Conservation (phyloP, 1,284 basidiomycete species). For the Cryptococcus sp. region DNA sequence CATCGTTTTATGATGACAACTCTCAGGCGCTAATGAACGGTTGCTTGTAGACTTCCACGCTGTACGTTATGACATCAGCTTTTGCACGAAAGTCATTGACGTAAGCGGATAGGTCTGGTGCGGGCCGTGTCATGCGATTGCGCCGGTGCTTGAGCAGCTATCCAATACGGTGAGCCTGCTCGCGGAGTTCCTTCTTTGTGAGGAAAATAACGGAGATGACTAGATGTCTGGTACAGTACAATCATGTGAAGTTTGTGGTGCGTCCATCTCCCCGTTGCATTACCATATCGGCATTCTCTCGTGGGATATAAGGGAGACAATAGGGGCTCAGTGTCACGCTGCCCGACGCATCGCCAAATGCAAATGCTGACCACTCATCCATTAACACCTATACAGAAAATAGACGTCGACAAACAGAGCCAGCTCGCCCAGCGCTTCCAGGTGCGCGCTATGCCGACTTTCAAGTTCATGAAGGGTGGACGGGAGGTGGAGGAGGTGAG, state of each 20-base stretch:
- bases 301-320: too few species aligned
- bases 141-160: slow-evolving; percentile 47
- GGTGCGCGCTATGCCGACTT: slow-evolving; percentile 57
- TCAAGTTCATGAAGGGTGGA: slow-evolving; percentile 56
- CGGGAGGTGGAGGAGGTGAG: slow-evolving; percentile 49
- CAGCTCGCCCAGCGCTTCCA: slow-evolving; percentile 52
- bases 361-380: too few species aligned
- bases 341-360: too few species aligned
- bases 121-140: slow-evolving; percentile 52
- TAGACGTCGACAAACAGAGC: slow-evolving; percentile 55
- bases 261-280: slow-evolving; percentile 2
- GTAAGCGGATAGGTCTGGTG: slow-evolving; percentile 36
- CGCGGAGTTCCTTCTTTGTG: too few species aligned
- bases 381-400: too few species aligned
- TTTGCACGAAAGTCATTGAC: not conserved
- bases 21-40: not conserved
- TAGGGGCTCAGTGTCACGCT: too few species aligned
- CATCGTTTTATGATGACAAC: not conserved
- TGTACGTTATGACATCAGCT: slow-evolving; percentile 19
- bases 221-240: slow-evolving; percentile 18
- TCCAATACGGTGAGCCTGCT: slow-evolving; percentile 32
- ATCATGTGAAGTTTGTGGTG: slow-evolving; percentile 49
- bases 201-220: slow-evolving; percentile 2
- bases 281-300: not conserved
- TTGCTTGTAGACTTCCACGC: slow-evolving; percentile 45